These are phyloP conservation scores for Agastache rugosa DNA, from an alignment of 257 asterid genomes.

Conservation along the genomic window DNA sequence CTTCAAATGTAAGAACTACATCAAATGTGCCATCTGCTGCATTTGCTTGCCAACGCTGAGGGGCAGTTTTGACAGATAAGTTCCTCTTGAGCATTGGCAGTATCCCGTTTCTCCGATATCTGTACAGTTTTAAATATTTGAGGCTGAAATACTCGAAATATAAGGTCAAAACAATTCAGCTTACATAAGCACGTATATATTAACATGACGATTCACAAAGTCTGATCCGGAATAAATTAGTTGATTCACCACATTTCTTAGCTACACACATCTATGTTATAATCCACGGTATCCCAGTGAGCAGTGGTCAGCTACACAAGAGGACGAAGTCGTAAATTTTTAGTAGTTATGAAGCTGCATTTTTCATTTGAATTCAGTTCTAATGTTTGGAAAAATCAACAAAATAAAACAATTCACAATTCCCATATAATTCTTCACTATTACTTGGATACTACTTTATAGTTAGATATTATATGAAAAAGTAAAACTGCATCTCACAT, in stretches of 20 bases:
- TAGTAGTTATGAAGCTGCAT: neutral
- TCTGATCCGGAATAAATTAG: neutral
- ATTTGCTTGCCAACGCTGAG: constrained; percentile 98
- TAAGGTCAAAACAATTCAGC: neutral
- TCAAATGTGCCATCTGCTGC: constrained; percentile 89
- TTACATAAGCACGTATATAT: neutral
- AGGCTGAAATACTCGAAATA: constrained; percentile 22
- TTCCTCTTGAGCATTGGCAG: constrained; percentile 98
- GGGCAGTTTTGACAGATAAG: constrained; percentile 76
- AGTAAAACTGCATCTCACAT: neutral
- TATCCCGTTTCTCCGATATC: constrained; percentile 95
- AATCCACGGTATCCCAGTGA: neutral
- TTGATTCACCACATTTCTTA: neutral
- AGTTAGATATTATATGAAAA: neutral
- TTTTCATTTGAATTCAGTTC: no score
- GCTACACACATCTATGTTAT: neutral
- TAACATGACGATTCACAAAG: neutral
- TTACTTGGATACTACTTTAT: neutral
- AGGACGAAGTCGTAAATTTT: neutral
- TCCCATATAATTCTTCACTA: neutral
- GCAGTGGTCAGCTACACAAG: no score
- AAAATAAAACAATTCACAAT: neutral
- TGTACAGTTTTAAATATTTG: constrained; percentile 33
- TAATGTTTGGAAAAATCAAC: neutral
- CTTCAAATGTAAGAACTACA: constrained; percentile 92